A percentile compares a stretch with the other conserved stretches of the same genome.
Conservation (phyloP, 2,329 filamentous ascomycete genomes). For the Calcarisporium arbuscula region DNA sequence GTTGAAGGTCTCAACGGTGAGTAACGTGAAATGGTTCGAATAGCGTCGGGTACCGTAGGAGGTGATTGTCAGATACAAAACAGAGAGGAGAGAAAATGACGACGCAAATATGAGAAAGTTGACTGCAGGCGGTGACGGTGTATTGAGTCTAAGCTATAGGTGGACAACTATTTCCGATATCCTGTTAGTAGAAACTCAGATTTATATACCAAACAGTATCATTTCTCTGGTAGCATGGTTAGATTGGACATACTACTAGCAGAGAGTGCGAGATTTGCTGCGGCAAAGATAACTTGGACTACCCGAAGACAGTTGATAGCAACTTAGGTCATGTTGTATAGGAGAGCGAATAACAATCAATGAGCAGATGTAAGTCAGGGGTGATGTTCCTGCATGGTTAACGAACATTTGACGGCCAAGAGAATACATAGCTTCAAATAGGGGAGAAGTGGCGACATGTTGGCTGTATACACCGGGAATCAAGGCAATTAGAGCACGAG, state of each 20-base stretch:
- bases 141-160: no score
- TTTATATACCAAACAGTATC: no score
- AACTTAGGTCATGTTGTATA: constrained; percentile 11
- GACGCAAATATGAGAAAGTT: constrained; percentile 52
- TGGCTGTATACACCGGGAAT: no score
- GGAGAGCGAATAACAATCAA: not conserved
- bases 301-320: constrained; percentile 11
- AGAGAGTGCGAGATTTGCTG: constrained; percentile 12
- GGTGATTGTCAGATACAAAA: constrained; percentile 47
- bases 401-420: no score
- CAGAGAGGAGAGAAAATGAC: constrained; percentile 47
- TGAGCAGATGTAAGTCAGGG: no score
- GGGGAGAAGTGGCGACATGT: not conserved
- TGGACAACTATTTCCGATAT: no score
- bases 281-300: constrained; percentile 13
- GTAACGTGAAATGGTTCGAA: constrained; percentile 41
- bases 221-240: no score
- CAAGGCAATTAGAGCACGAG: no score
- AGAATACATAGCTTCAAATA: not conserved
- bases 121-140: constrained; percentile 43
- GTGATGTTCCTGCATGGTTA: no score
- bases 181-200: not conserved
- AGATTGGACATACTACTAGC: constrained; percentile 12
- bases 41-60: constrained; percentile 33
- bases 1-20: constrained; percentile 46